Conservation (phyloP, 140 eudicot genomes). For the Senecio squalidus region DNA sequence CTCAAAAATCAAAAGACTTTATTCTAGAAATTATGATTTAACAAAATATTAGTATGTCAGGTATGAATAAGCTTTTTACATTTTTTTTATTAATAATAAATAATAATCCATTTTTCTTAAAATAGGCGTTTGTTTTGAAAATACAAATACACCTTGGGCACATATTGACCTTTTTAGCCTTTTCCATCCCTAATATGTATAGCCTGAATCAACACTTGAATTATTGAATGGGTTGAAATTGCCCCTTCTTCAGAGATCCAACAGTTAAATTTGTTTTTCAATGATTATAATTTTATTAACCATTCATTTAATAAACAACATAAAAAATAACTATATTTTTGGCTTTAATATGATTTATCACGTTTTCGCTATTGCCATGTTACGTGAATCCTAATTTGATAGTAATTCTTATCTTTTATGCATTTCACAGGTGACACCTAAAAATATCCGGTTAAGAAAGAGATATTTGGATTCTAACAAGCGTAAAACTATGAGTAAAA, state of each 20-base stretch:
- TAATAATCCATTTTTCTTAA: no score
- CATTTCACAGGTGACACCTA: slow-evolving; percentile 75
- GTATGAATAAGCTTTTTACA: no score
- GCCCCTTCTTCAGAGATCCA: neutral
- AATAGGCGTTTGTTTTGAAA: no score
- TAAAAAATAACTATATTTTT: no score
- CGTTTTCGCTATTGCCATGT: neutral
- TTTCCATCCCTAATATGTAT: neutral
- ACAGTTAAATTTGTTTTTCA: neutral
- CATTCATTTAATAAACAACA: neutral
- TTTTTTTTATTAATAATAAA: no score
- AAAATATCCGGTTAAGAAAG: slow-evolving; percentile 77
- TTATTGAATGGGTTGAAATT: neutral
- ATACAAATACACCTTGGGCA: neutral
- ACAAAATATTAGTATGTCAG: no score
- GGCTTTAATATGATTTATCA: neutral
- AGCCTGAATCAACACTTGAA: neutral
- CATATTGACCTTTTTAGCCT: neutral
- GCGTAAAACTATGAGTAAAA: slow-evolving; percentile 80
- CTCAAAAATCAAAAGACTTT: no score
- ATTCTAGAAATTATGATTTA: no score
- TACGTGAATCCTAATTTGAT: neutral
- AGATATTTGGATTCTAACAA: slow-evolving; percentile 72
- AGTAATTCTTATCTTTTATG: neutral
- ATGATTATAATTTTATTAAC: neutral